Base-by-base conservation (phyloP, 805 yeast genomes). In the Monosporozyma aquatica region DNA sequence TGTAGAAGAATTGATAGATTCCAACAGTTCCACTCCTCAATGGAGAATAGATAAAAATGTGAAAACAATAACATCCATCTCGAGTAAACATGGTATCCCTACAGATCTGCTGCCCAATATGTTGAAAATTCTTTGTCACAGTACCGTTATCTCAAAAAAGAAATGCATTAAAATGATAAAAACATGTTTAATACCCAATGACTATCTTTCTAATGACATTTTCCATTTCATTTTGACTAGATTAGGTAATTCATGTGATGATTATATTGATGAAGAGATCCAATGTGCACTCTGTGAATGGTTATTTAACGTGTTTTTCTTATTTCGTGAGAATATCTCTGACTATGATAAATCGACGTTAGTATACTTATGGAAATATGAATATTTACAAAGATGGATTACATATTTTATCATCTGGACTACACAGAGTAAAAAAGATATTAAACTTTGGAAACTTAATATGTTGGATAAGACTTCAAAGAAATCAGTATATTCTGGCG, bases 331-430 rank as follows among this genome's bases (percentile, higher is more conserved):
- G 15, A 34, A 38, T 6, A 36, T 20, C 2, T n/a, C 52, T 8
- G 50, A 53, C 13, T 47, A 43, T 1, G 40, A 41, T 17, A 27
- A 54, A 55, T 55, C 36, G 59, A 68, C 2, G 17, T 52, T 65
- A 47, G 53, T 66, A 40, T 63, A 66, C 33, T 52, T 58, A 17
- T 52, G 70, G 54, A 62, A 62, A 42, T 62, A 52, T 38, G 65
- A 60, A n/a, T 66, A 49, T 42, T 40, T 67, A 2, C 62, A 67
- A 43, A 48, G 56, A 3, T 54, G 61, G 49, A 43, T 66, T 18
- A 61, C 69, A 1, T 61, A 60, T 32, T 38, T 68, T 2, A 41
- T 68, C 4, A 49, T 66, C 28, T 55, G 67, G 51, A 41, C 55
- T 2, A 60, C 69, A 0, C 52, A 50, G n/a, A 43, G 43, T 1